These are phyloP conservation scores for Phialophora verrucosa DNA, from an alignment of 2,329 filamentous ascomycete species.

Conservation along the genomic window DNA sequence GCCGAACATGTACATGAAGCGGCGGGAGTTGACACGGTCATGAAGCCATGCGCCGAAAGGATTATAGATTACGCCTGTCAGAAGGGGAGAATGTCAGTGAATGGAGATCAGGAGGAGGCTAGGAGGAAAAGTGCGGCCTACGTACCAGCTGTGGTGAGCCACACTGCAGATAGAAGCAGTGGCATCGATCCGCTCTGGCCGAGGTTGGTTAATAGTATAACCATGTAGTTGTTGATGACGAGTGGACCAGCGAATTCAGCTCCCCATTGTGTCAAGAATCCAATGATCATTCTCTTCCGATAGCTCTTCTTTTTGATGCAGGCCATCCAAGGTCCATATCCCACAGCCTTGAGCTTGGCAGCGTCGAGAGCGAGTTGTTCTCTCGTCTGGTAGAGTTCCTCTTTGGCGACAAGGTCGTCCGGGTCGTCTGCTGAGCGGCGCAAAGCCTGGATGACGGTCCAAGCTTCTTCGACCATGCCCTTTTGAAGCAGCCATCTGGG, in stretches of 20 bases:
- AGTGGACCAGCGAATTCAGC: slow-evolving; percentile 60
- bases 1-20: slow-evolving; percentile 51
- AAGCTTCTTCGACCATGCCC: slow-evolving; percentile 42
- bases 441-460: slow-evolving; percentile 46
- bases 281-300: slow-evolving; percentile 59
- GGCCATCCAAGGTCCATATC: slow-evolving; percentile 53
- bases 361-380: slow-evolving; percentile 37
- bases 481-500: slow-evolving; percentile 41
- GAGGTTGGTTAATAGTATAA: slow-evolving; percentile 48
- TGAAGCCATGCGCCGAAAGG: slow-evolving; percentile 49
- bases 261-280: slow-evolving; percentile 60
- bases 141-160: slow-evolving; percentile 53
- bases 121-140: not conserved
- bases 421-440: slow-evolving; percentile 50
- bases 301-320: slow-evolving; percentile 56
- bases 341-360: slow-evolving; percentile 47
- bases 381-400: slow-evolving; percentile 49
- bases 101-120: not conserved
- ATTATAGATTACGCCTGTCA: slow-evolving; percentile 46
- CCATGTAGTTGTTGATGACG: slow-evolving; percentile 56
- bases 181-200: slow-evolving; percentile 49
- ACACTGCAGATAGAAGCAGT: slow-evolving; percentile 53
- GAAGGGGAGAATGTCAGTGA: not conserved
- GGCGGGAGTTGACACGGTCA: slow-evolving; percentile 49
- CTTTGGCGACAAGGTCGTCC: slow-evolving; percentile 47